Evolutionary conservation across 805 yeast species (phyloP).

Genomic region (Cyberlindnera mississippiensis): DNA sequence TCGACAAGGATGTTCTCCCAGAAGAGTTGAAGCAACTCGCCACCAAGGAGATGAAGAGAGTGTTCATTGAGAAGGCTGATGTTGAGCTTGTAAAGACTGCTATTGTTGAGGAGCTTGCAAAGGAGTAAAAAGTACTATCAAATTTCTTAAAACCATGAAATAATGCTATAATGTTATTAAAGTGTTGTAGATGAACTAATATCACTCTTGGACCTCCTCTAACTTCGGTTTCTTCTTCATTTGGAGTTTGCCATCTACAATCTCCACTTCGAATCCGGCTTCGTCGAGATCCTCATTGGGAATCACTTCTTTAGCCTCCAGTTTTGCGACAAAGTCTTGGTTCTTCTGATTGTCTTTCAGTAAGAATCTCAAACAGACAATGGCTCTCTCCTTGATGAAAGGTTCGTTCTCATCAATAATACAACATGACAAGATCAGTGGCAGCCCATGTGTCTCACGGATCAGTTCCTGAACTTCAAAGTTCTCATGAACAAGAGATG

Average conservation of each 20-base stretch:
- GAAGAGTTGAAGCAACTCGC: conserved; percentile 75
- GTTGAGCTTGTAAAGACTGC: conserved; percentile 69
- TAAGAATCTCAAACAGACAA: conserved; percentile 70
- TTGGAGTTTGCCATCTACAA: conserved; percentile 65
- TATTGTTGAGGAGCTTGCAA: conserved; percentile 64
- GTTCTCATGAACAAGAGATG: conserved; percentile 51
- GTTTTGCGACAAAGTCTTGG: conserved; percentile 67
- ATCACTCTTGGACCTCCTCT: conserved; percentile 4
- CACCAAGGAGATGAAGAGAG: conserved; percentile 68
- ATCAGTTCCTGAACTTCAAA: conserved; percentile 61
- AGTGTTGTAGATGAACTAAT: neutral
- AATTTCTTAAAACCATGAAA: neutral
- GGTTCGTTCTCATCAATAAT: conserved; percentile 88
- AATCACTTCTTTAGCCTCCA: conserved; percentile 72
- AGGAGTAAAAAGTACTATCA: conserved; percentile 33
- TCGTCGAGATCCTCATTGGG: conserved; percentile 56
- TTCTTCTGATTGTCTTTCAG: conserved; percentile 61
- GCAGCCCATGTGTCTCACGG: conserved; percentile 64
- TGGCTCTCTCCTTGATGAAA: conserved; percentile 77
- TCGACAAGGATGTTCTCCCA: conserved; percentile 86
- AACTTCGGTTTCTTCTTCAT: conserved; percentile 37
- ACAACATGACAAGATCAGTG: conserved; percentile 72
- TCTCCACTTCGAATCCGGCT: conserved; percentile 74
- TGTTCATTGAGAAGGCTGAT: conserved; percentile 66
- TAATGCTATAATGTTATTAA: neutral